Conservation (phyloP, 129 eudicot genomes). For the Lactuca sativa region DNA sequence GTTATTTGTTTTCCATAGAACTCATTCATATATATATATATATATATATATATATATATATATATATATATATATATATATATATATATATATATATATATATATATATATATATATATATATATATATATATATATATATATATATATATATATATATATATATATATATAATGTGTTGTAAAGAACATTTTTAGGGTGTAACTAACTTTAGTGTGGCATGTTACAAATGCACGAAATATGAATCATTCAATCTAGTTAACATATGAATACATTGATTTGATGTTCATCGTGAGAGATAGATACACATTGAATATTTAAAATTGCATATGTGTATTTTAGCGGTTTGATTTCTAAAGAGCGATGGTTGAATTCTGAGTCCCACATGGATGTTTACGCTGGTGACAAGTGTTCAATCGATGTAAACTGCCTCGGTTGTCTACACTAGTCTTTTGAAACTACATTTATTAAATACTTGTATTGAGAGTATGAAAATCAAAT, state of each 20-base stretch:
- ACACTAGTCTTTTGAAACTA: conserved; percentile 10
- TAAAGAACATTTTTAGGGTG: too few relatives aligned
- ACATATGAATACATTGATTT: conserved; percentile 2
- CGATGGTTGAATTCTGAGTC: background rate
- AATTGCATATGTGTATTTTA: conserved; percentile 18
- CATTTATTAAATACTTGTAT: background rate
- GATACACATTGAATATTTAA: background rate
- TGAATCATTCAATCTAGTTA: conserved; percentile 6
- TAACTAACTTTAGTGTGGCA: too few relatives aligned
- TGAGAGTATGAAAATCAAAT: conserved; percentile 3
- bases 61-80: too few relatives aligned
- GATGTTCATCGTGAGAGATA: conserved; percentile 1
- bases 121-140: too few relatives aligned
- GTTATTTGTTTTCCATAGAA: too few relatives aligned
- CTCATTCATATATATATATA: too few relatives aligned
- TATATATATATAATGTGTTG: too few relatives aligned
- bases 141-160: too few relatives aligned
- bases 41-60: too few relatives aligned
- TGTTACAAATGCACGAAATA: background rate
- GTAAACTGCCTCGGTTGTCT: background rate
- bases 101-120: too few relatives aligned
- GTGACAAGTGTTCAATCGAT: conserved; percentile 27
- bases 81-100: too few relatives aligned
- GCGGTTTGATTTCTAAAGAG: conserved; percentile 19
- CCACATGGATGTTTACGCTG: conserved; percentile 19